Evolutionary conservation across 163 green algal genomes (phyloP).

Genomic region (Scenedesmus sp.): DNA sequence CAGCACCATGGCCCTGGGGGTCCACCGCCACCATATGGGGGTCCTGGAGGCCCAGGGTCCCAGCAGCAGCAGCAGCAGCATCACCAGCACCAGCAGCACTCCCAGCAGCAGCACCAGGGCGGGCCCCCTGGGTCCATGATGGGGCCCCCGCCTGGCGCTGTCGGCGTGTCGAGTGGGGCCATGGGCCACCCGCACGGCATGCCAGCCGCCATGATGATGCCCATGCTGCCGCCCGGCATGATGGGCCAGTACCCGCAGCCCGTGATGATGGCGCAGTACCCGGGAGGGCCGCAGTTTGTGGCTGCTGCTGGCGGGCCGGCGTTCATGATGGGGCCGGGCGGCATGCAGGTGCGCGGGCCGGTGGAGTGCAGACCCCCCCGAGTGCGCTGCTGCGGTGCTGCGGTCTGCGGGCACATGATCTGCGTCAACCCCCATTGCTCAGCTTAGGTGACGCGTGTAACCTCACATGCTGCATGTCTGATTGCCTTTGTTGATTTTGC

Average conservation of each 20-base stretch:
- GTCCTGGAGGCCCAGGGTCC: background rate
- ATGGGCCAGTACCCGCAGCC: slow-evolving; percentile 34
- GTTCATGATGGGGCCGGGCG: slow-evolving; percentile 31
- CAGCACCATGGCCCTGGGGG: background rate
- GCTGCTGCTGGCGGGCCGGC: background rate
- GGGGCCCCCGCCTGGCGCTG: background rate
- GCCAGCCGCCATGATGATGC: slow-evolving; percentile 18
- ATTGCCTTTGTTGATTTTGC: too few relatives aligned
- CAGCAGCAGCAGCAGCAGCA: slow-evolving; percentile 27
- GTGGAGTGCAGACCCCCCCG: background rate
- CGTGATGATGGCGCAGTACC: slow-evolving; percentile 23
- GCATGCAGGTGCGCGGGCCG: slow-evolving; percentile 27
- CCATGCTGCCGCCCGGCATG: slow-evolving; percentile 25
- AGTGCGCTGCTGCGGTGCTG: too few relatives aligned
- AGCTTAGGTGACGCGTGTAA: too few relatives aligned
- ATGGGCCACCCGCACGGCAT: slow-evolving; percentile 10
- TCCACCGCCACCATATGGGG: background rate
- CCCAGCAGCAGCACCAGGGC: background rate
- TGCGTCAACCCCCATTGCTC: too few relatives aligned
- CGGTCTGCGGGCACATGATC: too few relatives aligned
- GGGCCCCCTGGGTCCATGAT: background rate
- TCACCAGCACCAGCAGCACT: background rate
- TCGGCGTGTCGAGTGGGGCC: slow-evolving; percentile 7
- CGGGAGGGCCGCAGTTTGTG: slow-evolving; percentile 14
- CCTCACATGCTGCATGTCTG: too few relatives aligned